A percentile compares a stretch with the other conserved stretches of the same genome.
These are phyloP conservation scores for Fusarium longipes DNA, from an alignment of 2,329 filamentous ascomycete species.

Conservation along the genomic window DNA sequence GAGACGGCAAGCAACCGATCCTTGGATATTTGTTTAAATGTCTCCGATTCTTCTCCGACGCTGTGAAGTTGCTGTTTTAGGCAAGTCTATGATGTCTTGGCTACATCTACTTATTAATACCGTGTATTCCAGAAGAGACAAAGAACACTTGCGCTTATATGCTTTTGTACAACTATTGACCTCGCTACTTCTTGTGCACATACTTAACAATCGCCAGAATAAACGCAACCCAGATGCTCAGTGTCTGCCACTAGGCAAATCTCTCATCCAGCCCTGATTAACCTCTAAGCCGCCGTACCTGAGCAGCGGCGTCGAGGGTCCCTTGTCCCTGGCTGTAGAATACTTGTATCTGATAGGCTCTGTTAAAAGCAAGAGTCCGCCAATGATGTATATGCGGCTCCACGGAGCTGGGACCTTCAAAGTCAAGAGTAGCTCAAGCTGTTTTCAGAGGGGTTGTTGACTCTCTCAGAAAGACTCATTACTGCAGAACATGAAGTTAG, in stretches of 20 bases:
- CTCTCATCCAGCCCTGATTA: conserved; percentile 1
- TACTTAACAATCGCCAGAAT: not conserved
- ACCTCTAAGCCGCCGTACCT: conserved; percentile 23
- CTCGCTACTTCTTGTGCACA: not conserved
- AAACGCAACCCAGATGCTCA: conserved; percentile 1
- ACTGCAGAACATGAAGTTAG: not conserved
- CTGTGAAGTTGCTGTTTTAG: conserved; percentile 20
- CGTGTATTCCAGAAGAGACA: not conserved
- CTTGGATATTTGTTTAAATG: not conserved
- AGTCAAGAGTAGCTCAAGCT: not conserved
- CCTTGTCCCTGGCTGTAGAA: conserved; percentile 30
- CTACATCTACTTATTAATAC: not conserved
- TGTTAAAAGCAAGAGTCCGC: conserved; percentile 26
- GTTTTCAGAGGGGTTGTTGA: not conserved
- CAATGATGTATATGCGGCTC: conserved; percentile 12
- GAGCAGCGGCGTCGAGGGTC: conserved; percentile 9
- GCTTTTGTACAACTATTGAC: not conserved
- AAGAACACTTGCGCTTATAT: not conserved
- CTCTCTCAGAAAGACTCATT: not conserved
- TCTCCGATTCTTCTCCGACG: conserved; percentile 37
- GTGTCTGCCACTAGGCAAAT: conserved; percentile 11
- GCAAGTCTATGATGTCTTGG: conserved; percentile 16
- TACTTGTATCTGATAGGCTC: conserved; percentile 38
- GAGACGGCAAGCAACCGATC: conserved; percentile 29
- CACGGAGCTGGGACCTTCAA: conserved; percentile 12